Percentiles rank a stretch among this genome's conserved stretches.
phyloP scores from a whole-genome alignment of 108 stramenopile species.

The Chaetoceros tenuissimus region DNA sequence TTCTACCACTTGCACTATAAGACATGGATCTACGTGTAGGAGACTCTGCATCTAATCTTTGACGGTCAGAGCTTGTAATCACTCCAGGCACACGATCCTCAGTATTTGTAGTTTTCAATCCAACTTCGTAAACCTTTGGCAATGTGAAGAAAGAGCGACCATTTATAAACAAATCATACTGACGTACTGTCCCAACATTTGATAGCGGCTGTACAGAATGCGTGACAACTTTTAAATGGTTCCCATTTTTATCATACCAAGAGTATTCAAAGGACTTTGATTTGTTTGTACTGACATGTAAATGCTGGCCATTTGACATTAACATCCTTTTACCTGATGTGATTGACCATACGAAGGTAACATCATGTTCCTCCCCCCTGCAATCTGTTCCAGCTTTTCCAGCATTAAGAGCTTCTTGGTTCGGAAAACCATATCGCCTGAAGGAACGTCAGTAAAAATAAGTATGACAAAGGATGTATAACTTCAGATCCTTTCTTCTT shows the following conservation, averaged over 20 bases:
- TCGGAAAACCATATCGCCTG: slow-evolving; percentile 83
- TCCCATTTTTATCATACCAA: slow-evolving; percentile 28
- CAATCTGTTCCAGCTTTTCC: slow-evolving; percentile 75
- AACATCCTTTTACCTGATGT: slow-evolving; percentile 79
- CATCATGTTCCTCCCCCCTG: slow-evolving; percentile 87
- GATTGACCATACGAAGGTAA: slow-evolving; percentile 75
- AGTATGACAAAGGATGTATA: no score
- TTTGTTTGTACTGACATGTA: slow-evolving; percentile 56
- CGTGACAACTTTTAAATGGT: slow-evolving; percentile 15
- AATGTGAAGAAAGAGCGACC: slow-evolving; percentile 71
- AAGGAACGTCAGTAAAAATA: not conserved
- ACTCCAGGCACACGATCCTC: slow-evolving; percentile 40
- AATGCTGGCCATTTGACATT: slow-evolving; percentile 59
- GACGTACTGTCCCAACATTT: slow-evolving; percentile 50
- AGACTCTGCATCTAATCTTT: not conserved
- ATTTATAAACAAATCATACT: slow-evolving; percentile 78
- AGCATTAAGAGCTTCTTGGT: slow-evolving; percentile 53
- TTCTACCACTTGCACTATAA: slow-evolving; percentile 10
- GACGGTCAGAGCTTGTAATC: not conserved
- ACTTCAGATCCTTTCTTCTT: no score
- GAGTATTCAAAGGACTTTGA: slow-evolving; percentile 28
- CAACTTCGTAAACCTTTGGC: slow-evolving; percentile 74
- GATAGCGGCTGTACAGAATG: slow-evolving; percentile 58
- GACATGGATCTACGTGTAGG: not conserved
- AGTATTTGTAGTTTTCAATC: slow-evolving; percentile 24